Base-by-base conservation (phyloP, 371 early-diverging fungal species). In the Rhizopus arrhizus region DNA sequence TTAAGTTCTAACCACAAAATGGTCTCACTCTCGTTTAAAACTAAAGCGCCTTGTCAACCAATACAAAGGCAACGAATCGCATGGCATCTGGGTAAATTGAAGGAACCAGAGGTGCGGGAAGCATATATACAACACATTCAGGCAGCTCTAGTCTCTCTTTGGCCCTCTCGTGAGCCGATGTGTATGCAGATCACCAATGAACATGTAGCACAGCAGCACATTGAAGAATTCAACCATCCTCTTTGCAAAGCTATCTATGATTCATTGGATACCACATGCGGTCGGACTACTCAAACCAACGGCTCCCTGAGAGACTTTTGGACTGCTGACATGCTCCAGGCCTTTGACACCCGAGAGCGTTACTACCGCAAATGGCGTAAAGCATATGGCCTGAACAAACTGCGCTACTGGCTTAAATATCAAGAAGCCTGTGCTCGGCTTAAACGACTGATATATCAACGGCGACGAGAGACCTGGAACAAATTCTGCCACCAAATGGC, bases 391-490 rank as follows among this genome's bases (percentile, higher is more conserved):
- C 40, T 61, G 8, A 46, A 53, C 5, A 32, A 53, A 32, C 12
- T 59, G 13, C 48, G 16, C n/a, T 62, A 55, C 50, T 58, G 59
- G 58, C 6, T 59, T 10, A 29, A 33, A 8, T 56, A 66, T 36
- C 62, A 66, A 59, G 59, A 61, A 49, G 38, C 67, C 6, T 8
- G 41, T 16, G 62, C 56, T 8, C 29, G 55, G 13, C 32, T 64
- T 47, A 13, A 53, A 6, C 7, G 38, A 38, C 13, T 46, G 3
- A n/a, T 55, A 2, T 15, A n/a, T 35, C 34, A 13, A 46, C 56
- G 59, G 8, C 48, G 52, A 0, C 58, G 52, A 12, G 51, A 69
- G 56, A 69, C 65, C 3, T 65, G 63, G 62, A 12, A 29, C 3
- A 41, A 45, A 9, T 59, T 68, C 35, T 64, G 64, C 29, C 7